Evolutionary conservation across 2,329 filamentous ascomycete species (phyloP).

Genomic region (Xylariales sp.): DNA sequence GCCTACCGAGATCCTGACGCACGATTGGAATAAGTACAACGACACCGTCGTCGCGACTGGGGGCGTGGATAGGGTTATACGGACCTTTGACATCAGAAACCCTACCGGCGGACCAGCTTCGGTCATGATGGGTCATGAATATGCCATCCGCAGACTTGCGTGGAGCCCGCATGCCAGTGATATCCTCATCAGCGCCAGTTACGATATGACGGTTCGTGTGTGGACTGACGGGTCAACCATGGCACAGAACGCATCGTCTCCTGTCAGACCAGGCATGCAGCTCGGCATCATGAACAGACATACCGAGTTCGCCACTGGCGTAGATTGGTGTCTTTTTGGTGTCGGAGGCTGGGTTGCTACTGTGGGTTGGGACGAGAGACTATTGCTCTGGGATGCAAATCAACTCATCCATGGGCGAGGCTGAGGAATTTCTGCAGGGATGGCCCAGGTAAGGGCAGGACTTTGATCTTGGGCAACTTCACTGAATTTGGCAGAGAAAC

Average conservation of each 20-base stretch:
- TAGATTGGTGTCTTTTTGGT: constrained; percentile 98
- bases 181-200: constrained; percentile 81
- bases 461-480: too few species aligned
- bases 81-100: constrained; percentile 85
- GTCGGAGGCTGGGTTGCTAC: constrained; percentile 94
- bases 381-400: constrained; percentile 86
- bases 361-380: constrained; percentile 87
- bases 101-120: constrained; percentile 68
- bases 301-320: constrained; percentile 92
- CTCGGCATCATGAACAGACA: constrained; percentile 86
- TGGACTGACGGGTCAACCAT: constrained; percentile 72
- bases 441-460: not conserved
- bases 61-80: constrained; percentile 81
- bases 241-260: constrained; percentile 25
- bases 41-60: constrained; percentile 79
- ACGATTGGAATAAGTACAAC: constrained; percentile 99
- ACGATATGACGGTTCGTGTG: constrained; percentile 95
- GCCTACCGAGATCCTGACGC: constrained; percentile 83
- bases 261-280: constrained; percentile 57
- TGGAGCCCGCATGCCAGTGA: constrained; percentile 96
- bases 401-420: constrained; percentile 2
- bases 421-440: not conserved
- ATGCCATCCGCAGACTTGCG: constrained; percentile 77
- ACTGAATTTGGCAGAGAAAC: too few species aligned
- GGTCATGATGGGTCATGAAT: constrained; percentile 80